Percentiles rank a stretch among this genome's conserved stretches.
Conservation (phyloP, 2,329 filamentous ascomycete species). For the Aspergillus candidus region DNA sequence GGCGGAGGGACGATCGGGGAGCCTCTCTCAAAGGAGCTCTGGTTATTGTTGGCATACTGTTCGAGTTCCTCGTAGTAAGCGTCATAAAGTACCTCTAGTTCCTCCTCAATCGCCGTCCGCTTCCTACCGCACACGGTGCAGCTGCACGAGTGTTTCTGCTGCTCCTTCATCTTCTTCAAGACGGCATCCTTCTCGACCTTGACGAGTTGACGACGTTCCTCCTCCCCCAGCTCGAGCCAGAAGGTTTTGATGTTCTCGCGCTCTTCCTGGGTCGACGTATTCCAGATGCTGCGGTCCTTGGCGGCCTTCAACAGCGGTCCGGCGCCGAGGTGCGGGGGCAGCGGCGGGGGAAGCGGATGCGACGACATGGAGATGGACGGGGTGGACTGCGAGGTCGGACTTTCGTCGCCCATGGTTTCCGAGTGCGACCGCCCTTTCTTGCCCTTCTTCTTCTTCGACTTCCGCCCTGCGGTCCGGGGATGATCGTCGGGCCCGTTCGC, state of each 20-base stretch:
- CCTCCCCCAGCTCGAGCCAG: conserved; percentile 90
- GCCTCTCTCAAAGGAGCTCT: conserved; percentile 54
- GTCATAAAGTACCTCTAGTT: conserved; percentile 94
- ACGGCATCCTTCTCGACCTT: conserved; percentile 99
- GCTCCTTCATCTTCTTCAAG: conserved; percentile 98
- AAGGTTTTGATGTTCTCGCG: conserved; percentile 97
- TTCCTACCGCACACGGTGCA: conserved; percentile 96
- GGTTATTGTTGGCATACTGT: conserved; percentile 85
- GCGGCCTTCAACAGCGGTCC: conserved; percentile 45
- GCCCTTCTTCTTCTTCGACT: conserved; percentile 38
- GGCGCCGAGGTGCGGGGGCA: conserved; percentile 38
- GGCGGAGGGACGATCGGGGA: conserved; percentile 64
- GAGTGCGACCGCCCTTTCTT: conserved; percentile 32
- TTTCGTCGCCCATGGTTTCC: conserved; percentile 32
- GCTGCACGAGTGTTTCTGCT: conserved; percentile 98
- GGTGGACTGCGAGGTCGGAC: conserved; percentile 35
- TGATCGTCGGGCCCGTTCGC: conserved; percentile 19
- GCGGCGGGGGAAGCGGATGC: conserved; percentile 38
- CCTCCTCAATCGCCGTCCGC: conserved; percentile 93
- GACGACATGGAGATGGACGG: conserved; percentile 39
- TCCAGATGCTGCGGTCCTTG: conserved; percentile 85
- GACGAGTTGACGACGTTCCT: conserved; percentile 88
- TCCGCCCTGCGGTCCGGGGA: conserved; percentile 22
- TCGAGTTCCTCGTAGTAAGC: conserved; percentile 98
- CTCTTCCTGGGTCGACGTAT: conserved; percentile 88